Base-by-base conservation (phyloP, 2,329 filamentous ascomycete genomes). In the Xylaria sp. region DNA sequence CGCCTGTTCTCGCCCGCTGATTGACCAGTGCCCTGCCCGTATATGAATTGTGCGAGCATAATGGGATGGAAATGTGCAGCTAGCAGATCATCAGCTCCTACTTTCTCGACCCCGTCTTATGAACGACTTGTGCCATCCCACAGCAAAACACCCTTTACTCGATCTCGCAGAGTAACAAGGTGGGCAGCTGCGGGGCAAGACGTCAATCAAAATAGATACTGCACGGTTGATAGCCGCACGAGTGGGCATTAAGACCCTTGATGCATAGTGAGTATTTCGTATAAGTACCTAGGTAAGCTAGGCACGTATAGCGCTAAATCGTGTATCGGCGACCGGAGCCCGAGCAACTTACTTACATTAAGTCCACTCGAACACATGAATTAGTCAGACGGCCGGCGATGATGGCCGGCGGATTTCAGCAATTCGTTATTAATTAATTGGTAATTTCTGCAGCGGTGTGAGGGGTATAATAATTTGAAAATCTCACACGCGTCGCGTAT, bases 261-360 rank as follows among this genome's bases (percentile, higher is more conserved):
- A 13, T 54, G 49, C 49, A 54, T 54, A 9, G 28, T 54, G 33
- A 8, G 25, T 23, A 48, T 7, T 7, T 61, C 15, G 28, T 52
- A 20, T 15, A 48, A 12, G 49, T 28, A 28, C 28, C 28, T 28
- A 28, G 28, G 28, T 39, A 33, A 41, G 51, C 54, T 41, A 12
- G 36, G 10, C n/a, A 25, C 18, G 13, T 6, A 9, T 57, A 6
- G 61, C 28, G 25, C 3, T 10, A 4, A 31, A n/a, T 51, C 49
- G 62, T 20, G 23, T 41, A 13, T 33, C 62, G 62, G 62, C 31
- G 31, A 48, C 43, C 62, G 62, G 54, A 31, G 43, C 36, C 52
- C 43, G 62, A 58, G 33, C 15, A 48, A 28, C 9, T 61, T 18
- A 15, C 20, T 31, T 18, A 39, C 41, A 46, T 20, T 46, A n/a